Conservation (phyloP, 1,284 basidiomycete genomes). For the Omphalotus olearius region DNA sequence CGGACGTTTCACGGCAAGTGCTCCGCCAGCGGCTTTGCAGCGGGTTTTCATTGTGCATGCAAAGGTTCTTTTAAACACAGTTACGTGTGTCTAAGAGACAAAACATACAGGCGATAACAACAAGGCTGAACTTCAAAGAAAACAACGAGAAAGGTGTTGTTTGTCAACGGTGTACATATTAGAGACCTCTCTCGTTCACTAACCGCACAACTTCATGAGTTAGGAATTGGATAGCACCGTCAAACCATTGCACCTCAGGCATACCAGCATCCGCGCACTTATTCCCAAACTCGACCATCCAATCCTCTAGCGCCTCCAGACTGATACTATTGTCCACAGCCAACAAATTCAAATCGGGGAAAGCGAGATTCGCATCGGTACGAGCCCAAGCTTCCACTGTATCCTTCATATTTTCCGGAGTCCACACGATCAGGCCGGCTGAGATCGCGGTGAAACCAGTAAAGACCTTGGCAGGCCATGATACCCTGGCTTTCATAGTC, state of each 20-base stretch:
- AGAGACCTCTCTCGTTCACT: neutral
- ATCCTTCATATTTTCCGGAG: neutral
- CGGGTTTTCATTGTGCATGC: too few species aligned
- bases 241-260: slow-evolving; percentile 5
- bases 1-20: too few species aligned
- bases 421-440: neutral
- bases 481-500: slow-evolving; percentile 7
- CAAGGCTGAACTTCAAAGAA: too few species aligned
- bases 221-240: neutral
- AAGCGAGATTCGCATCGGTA: neutral
- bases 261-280: slow-evolving; percentile 1
- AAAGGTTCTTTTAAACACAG: too few species aligned
- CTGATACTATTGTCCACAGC: neutral
- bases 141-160: too few species aligned
- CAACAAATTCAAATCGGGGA: slow-evolving; percentile 1
- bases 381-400: neutral
- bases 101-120: too few species aligned
- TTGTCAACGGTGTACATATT: too few species aligned
- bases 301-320: neutral
- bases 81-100: too few species aligned
- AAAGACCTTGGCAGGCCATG: slow-evolving; percentile 5
- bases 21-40: too few species aligned
- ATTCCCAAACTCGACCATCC: neutral
- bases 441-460: neutral
- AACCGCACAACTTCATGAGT: neutral